Base-by-base conservation (phyloP, 805 yeast genomes). In the Teunomyces cretensis region DNA sequence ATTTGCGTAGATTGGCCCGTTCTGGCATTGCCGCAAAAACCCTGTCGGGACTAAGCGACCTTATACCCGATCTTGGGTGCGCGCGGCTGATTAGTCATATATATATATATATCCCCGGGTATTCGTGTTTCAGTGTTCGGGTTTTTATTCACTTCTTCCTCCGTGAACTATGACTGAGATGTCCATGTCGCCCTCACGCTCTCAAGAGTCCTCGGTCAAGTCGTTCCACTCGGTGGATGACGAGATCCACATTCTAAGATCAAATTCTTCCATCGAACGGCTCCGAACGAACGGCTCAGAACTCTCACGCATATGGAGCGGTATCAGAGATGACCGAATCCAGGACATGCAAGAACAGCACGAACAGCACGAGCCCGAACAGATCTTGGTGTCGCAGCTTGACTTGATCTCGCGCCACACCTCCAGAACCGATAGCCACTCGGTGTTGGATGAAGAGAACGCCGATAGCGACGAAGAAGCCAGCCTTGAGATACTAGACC, bases 291-390 rank as follows among this genome's bases (percentile, higher is more conserved):
- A 54, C 37, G 44, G 44, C 17, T 42, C 57, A 2, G 57, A 56
- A 17, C 26, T 56, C n/a, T 44, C 54, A 4, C 42, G 52, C 14
- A 53, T 56, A 12, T 33, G 55, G 24, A 51, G 48, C 16, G 64
- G 58, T 5, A 57, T 61, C 13, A 41, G 47, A 22, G 66, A 61
- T 41, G 65, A 61, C 42, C 44, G 40, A 9, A 45, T 38, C 4
- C 58, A 51, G 33, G 62, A 60, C 40, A 30, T 17, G 15, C 47
- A 48, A 16, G 48, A 47, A n/a, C 53, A 53, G 30, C 42, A 37
- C 3, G 46, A 40, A 13, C 36, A 41, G 14, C 47, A 44, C 4
- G 52, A 47, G 4, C 50, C 56, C 1, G 61, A 54, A 16, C 44
- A 39, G 6, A 42, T 54, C 13, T 41, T 60, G 30, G 48, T 53